Percentiles rank a stretch among this genome's conserved stretches.
Evolutionary conservation across 2,329 filamentous ascomycete species (phyloP).

Genomic region (Pseudonectria foliicola): DNA sequence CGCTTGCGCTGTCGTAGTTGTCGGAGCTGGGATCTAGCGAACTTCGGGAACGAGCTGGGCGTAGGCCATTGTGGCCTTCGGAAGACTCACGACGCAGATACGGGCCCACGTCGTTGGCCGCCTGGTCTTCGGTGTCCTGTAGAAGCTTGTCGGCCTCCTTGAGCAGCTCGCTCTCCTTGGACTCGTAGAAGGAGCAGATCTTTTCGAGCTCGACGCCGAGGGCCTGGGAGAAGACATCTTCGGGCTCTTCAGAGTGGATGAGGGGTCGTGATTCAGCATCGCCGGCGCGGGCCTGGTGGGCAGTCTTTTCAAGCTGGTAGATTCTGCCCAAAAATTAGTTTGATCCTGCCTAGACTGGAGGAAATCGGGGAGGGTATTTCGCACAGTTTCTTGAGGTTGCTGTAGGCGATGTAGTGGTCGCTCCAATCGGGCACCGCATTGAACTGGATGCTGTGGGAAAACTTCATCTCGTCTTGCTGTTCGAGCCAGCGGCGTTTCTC

Average conservation of each 20-base stretch:
- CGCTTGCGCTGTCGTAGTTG: conserved; percentile 60
- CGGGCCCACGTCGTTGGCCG: conserved; percentile 39
- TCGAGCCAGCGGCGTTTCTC: conserved; percentile 66
- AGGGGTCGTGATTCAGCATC: conserved; percentile 84
- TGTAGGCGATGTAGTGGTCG: conserved; percentile 95
- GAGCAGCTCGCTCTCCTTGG: conserved; percentile 83
- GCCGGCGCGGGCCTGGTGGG: conserved; percentile 54
- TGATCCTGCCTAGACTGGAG: conserved; percentile 1
- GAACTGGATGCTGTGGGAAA: conserved; percentile 98
- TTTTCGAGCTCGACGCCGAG: conserved; percentile 90
- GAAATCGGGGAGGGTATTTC: conserved; percentile 26
- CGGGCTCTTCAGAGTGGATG: conserved; percentile 66
- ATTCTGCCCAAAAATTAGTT: conserved; percentile 52
- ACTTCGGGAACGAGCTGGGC: conserved; percentile 26
- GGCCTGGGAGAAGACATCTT: conserved; percentile 72
- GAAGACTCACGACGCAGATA: conserved; percentile 27
- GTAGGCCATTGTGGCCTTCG: conserved; percentile 17
- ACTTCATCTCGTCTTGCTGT: conserved; percentile 89
- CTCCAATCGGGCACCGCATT: conserved; percentile 99
- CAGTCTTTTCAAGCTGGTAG: conserved; percentile 85
- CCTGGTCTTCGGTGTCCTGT: conserved; percentile 62
- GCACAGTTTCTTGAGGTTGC: conserved; percentile 96
- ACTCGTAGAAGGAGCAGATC: conserved; percentile 80
- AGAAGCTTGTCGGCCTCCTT: conserved; percentile 74
- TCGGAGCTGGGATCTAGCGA: conserved; percentile 39